Percentiles rank a stretch among this genome's conserved stretches.
Conservation (phyloP, 169 alveolate genomes). For the Neospora caninum region DNA sequence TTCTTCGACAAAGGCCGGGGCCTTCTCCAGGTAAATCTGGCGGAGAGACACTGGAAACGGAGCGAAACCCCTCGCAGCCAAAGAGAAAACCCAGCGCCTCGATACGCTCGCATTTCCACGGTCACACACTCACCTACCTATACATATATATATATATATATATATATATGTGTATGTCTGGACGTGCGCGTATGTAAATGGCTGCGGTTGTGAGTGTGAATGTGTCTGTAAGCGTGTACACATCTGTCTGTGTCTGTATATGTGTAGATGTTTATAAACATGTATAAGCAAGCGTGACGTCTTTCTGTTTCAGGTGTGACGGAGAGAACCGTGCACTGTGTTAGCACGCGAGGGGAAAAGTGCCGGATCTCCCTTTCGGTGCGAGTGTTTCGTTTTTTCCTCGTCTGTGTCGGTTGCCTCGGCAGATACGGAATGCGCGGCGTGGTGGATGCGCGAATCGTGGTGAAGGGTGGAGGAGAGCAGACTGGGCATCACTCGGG, state of each 20-base stretch:
- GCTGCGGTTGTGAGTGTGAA: neutral
- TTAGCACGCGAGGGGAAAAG: too few species aligned
- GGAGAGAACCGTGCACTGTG: too few species aligned
- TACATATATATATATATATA: neutral
- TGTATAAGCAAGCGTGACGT: too few species aligned
- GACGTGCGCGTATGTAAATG: neutral
- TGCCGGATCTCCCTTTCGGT: too few species aligned
- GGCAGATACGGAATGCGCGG: slow-evolving; percentile 74
- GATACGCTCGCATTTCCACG: neutral
- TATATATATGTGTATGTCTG: neutral
- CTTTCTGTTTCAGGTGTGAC: too few species aligned
- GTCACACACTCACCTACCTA: neutral
- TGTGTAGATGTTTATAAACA: neutral
- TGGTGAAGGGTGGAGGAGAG: slow-evolving; percentile 40
- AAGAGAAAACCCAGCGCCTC: too few species aligned
- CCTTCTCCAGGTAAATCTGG: slow-evolving; percentile 59
- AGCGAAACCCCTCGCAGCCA: neutral
- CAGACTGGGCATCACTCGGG: slow-evolving; percentile 67
- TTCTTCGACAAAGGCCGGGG: slow-evolving; percentile 56
- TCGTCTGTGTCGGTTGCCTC: neutral
- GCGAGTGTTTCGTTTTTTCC: neutral
- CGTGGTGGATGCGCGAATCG: slow-evolving; percentile 62
- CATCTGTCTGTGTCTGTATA: neutral
- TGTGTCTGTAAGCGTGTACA: neutral
- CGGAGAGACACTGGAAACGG: slow-evolving; percentile 60